phyloP scores from a whole-genome alignment of 257 asterid genomes.

The Parsonsia alboflavescens region DNA sequence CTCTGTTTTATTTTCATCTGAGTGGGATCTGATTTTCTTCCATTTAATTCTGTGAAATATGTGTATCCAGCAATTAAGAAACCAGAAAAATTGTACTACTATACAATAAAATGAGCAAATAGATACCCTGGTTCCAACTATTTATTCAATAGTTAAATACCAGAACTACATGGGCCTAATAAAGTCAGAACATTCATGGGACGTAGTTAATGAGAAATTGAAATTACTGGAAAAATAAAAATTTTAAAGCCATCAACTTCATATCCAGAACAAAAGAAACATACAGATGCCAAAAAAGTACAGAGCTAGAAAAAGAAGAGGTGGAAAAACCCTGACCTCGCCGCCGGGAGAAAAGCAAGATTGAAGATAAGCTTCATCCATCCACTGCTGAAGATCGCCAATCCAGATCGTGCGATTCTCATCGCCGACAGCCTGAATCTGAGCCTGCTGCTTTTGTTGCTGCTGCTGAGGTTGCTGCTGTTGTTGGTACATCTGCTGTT shows the following conservation, averaged over 20 bases:
- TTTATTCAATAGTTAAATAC: neutral
- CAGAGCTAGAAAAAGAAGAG: neutral
- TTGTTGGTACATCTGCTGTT: constrained; percentile 50
- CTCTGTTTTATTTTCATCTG: neutral
- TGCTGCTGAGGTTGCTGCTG: constrained; percentile 36
- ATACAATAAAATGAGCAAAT: neutral
- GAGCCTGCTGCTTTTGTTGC: constrained; percentile 42
- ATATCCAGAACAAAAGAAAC: neutral
- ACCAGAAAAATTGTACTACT: neutral
- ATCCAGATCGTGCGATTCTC: constrained; percentile 97
- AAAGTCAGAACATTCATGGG: neutral
- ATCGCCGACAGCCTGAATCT: constrained; percentile 67
- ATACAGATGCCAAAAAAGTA: neutral
- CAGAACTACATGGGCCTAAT: neutral
- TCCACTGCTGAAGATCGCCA: constrained; percentile 98
- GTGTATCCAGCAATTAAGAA: neutral
- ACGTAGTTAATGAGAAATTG: neutral
- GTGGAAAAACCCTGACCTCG: constrained; percentile 44
- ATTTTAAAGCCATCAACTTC: neutral
- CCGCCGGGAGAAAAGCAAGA: constrained; percentile 68
- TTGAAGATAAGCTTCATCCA: constrained; percentile 86
- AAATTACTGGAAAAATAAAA: neutral
- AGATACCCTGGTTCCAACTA: neutral
- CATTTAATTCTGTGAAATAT: neutral
- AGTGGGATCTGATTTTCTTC: neutral